Evolutionary conservation across 1,139 yeast species (phyloP).

Genomic region (Scheffersomyces titani): DNA sequence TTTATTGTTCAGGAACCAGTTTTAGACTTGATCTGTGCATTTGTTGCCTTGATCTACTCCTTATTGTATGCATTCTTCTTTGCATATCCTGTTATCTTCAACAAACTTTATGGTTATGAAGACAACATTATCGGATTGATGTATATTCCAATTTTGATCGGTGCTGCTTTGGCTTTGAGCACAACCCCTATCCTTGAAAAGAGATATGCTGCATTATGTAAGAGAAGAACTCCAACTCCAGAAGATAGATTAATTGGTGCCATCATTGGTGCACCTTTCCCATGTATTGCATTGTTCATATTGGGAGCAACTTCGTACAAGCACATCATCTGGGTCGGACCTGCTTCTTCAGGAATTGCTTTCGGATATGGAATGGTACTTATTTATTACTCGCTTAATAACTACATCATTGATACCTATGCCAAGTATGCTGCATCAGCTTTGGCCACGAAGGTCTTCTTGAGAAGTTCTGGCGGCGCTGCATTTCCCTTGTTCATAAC

Average conservation of each 20-base stretch:
- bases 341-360: slow-evolving; percentile 86
- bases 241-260: slow-evolving; percentile 89
- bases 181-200: slow-evolving; percentile 75
- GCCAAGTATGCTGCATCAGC: slow-evolving; percentile 90
- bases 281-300: slow-evolving; percentile 83
- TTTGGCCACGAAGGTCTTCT: slow-evolving; percentile 83
- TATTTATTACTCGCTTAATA: slow-evolving; percentile 82
- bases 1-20: slow-evolving; percentile 82
- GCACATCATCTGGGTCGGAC: slow-evolving; percentile 89
- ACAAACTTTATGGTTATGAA: slow-evolving; percentile 61
- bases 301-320: slow-evolving; percentile 85
- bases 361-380: slow-evolving; percentile 93
- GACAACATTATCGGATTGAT: slow-evolving; percentile 78
- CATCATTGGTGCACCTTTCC: slow-evolving; percentile 87
- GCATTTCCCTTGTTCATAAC: slow-evolving; percentile 89
- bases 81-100: slow-evolving; percentile 80
- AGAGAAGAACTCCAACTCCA: slow-evolving; percentile 70
- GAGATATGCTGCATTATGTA: slow-evolving; percentile 52
- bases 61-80: slow-evolving; percentile 89
- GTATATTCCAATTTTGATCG: slow-evolving; percentile 85
- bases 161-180: slow-evolving; percentile 70
- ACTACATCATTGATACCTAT: slow-evolving; percentile 86
- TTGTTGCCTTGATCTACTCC: slow-evolving; percentile 85
- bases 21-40: slow-evolving; percentile 75
- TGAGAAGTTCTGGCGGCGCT: slow-evolving; percentile 87